phyloP scores from a whole-genome alignment of 208 protist species.

The Naegleria gruberi region DNA sequence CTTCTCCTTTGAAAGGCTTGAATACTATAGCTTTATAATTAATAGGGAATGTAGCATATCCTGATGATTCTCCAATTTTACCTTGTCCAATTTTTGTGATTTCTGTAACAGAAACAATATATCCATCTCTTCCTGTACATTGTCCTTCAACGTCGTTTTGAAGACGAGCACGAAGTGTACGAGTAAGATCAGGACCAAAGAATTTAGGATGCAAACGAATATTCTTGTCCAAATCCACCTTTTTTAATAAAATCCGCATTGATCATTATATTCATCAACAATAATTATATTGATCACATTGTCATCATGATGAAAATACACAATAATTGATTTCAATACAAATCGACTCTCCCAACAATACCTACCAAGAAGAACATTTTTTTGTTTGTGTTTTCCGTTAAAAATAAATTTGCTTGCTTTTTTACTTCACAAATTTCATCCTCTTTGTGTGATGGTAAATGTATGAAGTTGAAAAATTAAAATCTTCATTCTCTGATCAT shows the following conservation, averaged over 20 bases:
- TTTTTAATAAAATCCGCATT: background rate
- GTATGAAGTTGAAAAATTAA: no score
- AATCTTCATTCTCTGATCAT: no score
- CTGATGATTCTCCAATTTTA: constrained; percentile 46
- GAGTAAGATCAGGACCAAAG: constrained; percentile 37
- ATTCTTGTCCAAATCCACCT: constrained; percentile 33
- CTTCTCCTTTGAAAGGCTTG: constrained; percentile 55
- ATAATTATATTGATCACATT: no score
- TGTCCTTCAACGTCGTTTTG: constrained; percentile 49
- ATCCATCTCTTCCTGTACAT: constrained; percentile 49
- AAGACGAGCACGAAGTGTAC: constrained; percentile 38
- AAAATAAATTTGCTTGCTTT: no score
- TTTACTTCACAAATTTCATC: background rate
- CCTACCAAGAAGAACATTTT: background rate
- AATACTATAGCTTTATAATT: constrained; percentile 57
- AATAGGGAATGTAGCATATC: constrained; percentile 45
- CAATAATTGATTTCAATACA: no score
- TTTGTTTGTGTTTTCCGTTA: background rate
- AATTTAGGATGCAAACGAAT: constrained; percentile 34
- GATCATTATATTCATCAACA: no score
- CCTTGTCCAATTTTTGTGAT: constrained; percentile 42
- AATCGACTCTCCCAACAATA: background rate
- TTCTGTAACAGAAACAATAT: constrained; percentile 44
- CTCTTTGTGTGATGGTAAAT: no score
- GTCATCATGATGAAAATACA: background rate